Evolutionary conservation across 441 rosid genomes (phyloP), one percentile per base, ranked within the genome.

Genomic region (Corymbia citriodora): DNA sequence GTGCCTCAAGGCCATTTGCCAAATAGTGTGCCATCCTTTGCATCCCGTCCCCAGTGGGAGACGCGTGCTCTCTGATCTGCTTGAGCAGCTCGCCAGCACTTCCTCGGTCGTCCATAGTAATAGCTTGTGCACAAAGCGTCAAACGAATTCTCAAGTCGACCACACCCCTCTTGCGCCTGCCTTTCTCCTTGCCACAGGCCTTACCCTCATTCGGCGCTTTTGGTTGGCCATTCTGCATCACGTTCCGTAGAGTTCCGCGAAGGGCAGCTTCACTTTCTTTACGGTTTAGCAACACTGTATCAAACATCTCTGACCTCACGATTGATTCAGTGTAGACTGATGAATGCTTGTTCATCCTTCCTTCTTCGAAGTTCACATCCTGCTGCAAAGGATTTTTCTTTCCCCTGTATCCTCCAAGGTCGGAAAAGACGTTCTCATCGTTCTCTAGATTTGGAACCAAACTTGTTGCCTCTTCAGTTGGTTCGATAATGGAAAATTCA

Each of bases 101-200:
- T 63, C 72, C 85, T 49, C n/a, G 82, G 81, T 82, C 85, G 29
- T 83, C 89, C 18, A 63, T 16, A 23, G 88, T 89, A 63, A 90
- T 86, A 6, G 91, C 90, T 86, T 88, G 86, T 29, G 91, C 91
- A 52, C 91, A 90, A 40, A 63, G 88, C 2, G 52, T 90, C 83
- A 88, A 23, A 12, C 52, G 91, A 36, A 86, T 88, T 88, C 91
- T 90, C 90, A 90, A 83, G 55, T 90, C 90, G 27, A 90, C 83
- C 49, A 83, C 90, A 63, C 88, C 91, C 88, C 14, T 90, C 91
- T 88, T 90, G 50, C 65, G 50, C 88, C 36, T 49, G 17, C 87
- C 88, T 82, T 59, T 83, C 90, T 88, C 88, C 82, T 90, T 90
- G 61, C 88, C 25, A 1, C 88, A 16, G 52, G 68, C 89, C 74